Evolutionary conservation across 805 yeast genomes (phyloP).

Genomic region (Cyberlindnera saturnus): DNA sequence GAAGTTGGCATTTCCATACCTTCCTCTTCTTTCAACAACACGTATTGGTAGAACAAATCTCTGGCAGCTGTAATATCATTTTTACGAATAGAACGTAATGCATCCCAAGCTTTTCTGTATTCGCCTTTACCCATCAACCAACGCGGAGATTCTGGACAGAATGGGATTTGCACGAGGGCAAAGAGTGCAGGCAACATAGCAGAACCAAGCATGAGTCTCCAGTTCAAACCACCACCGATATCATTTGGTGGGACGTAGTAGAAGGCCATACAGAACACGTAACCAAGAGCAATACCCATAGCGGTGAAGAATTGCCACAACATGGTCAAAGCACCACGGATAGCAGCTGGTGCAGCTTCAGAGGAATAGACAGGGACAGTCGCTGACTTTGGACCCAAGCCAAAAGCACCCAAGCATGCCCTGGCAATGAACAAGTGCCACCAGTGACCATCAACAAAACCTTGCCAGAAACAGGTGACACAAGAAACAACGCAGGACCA

Average conservation of each 20-base stretch:
- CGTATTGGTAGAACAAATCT: slow-evolving; percentile 64
- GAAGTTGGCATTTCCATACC: slow-evolving; percentile 41
- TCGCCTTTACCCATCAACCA: slow-evolving; percentile 72
- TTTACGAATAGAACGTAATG: slow-evolving; percentile 44
- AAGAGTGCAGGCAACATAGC: slow-evolving; percentile 63
- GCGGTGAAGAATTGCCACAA: slow-evolving; percentile 75
- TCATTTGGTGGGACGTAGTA: slow-evolving; percentile 40
- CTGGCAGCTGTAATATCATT: slow-evolving; percentile 59
- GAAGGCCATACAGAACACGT: slow-evolving; percentile 58
- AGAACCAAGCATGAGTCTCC: slow-evolving; percentile 68
- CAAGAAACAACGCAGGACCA: slow-evolving; percentile 57
- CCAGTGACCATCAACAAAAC: slow-evolving; percentile 50
- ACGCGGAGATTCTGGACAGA: slow-evolving; percentile 71
- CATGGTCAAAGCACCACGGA: slow-evolving; percentile 67
- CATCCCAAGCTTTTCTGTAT: slow-evolving; percentile 50
- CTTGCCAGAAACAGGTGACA: slow-evolving; percentile 64
- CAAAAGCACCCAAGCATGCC: slow-evolving; percentile 53
- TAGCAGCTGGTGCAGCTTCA: slow-evolving; percentile 55
- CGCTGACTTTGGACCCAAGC: slow-evolving; percentile 71
- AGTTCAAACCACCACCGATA: slow-evolving; percentile 40
- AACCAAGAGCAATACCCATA: slow-evolving; percentile 68
- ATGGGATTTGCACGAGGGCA: slow-evolving; percentile 55
- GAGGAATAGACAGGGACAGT: slow-evolving; percentile 69
- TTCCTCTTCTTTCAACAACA: slow-evolving; percentile 56
- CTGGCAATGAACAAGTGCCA: slow-evolving; percentile 63